A percentile compares a stretch with the other conserved stretches of the same genome.
These are phyloP conservation scores for Yarrowia porcina DNA, from an alignment of 805 yeast species.

Conservation along the genomic window DNA sequence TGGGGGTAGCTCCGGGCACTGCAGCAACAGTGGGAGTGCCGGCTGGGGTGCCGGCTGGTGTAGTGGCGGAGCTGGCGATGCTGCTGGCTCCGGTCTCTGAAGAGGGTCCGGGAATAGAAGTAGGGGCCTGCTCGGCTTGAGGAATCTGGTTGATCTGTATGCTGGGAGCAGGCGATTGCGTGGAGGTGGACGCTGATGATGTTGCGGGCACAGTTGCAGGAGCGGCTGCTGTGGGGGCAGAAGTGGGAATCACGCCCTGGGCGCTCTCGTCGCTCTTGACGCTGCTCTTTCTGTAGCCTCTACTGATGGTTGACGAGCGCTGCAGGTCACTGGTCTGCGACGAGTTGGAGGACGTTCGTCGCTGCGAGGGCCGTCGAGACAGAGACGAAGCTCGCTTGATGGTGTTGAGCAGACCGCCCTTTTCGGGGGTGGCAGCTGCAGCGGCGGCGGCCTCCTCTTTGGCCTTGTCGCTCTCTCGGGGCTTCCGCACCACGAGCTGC, in stretches of 20 bases:
- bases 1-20: background rate
- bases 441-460: conserved; percentile 1
- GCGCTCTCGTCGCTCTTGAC: conserved; percentile 14
- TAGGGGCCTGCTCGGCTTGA: background rate
- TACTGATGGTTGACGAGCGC: background rate
- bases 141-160: background rate
- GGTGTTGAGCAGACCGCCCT: conserved; percentile 20
- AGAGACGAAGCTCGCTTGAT: conserved; percentile 22
- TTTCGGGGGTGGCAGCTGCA: background rate
- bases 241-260: background rate
- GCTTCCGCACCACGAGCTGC: conserved; percentile 20
- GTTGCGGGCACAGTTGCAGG: background rate
- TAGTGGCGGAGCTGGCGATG: background rate
- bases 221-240: background rate
- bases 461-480: conserved; percentile 16
- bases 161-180: conserved; percentile 13
- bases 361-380: conserved; percentile 24
- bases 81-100: background rate
- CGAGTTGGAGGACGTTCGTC: conserved; percentile 9
- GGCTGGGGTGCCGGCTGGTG: background rate
- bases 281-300: conserved; percentile 19
- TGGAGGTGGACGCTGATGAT: background rate
- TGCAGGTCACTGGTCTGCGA: conserved; percentile 18
- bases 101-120: background rate
- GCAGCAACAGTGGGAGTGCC: background rate